These are phyloP conservation scores for Lactarius vividus DNA, from an alignment of 768 basidiomycete species.

Conservation along the genomic window DNA sequence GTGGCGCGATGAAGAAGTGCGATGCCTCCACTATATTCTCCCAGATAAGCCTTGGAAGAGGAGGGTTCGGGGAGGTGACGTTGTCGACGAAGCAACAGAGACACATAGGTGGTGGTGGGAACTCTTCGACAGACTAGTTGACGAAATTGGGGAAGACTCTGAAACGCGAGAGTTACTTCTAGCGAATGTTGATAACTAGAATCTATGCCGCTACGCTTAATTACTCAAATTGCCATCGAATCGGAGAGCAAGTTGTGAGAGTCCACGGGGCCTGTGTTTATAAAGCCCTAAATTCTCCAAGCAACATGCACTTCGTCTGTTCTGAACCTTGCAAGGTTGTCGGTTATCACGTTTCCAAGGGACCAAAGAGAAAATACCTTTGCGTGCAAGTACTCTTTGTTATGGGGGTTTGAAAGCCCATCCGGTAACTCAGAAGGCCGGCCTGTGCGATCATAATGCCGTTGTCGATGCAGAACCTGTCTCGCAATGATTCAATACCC, in stretches of 20 bases:
- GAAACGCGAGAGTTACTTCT: conserved; percentile 51
- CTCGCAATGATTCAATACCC: not conserved
- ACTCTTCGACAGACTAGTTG: conserved; percentile 43
- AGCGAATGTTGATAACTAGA: conserved; percentile 43
- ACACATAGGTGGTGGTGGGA: conserved; percentile 83
- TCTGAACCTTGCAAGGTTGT: conserved; percentile 60
- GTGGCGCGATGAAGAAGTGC: conserved; percentile 86
- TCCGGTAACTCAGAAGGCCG: conserved; percentile 85
- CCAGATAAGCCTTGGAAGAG: conserved; percentile 83
- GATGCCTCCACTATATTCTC: conserved; percentile 85
- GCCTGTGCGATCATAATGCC: conserved; percentile 99
- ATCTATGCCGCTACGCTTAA: not conserved
- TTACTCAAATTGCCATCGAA: not conserved
- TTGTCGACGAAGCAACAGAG: conserved; percentile 49
- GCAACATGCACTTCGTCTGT: conserved; percentile 92
- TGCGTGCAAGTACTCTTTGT: conserved; percentile 88
- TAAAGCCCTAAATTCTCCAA: conserved; percentile 61
- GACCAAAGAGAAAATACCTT: conserved; percentile 48
- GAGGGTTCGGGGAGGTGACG: conserved; percentile 42
- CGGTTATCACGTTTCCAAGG: not conserved
- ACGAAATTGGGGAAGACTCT: conserved; percentile 46
- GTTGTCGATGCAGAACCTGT: conserved; percentile 94
- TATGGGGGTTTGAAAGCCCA: conserved; percentile 80
- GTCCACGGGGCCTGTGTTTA: not conserved
- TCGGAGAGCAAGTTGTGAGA: conserved; percentile 7